These are phyloP conservation scores for Marasmius tenuissimus DNA, from an alignment of 1,284 basidiomycete genomes.

Conservation along the genomic window DNA sequence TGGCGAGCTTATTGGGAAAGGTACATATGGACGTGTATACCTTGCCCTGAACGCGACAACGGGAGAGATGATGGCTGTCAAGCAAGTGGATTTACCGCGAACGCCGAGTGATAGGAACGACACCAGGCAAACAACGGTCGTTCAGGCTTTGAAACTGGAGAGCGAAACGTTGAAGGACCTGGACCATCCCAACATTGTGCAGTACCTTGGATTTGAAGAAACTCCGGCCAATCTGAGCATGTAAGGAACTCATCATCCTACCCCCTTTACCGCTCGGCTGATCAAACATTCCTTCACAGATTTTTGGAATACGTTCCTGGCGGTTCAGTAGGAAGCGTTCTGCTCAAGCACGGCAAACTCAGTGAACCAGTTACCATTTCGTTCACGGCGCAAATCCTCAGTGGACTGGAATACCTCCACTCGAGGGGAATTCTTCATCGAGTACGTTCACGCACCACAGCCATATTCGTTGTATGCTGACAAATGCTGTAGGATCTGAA, in stretches of 20 bases:
- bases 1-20: conserved; percentile 95
- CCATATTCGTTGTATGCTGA: no score
- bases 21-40: conserved; percentile 96
- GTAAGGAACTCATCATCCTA: conserved; percentile 47
- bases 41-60: conserved; percentile 97
- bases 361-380: conserved; percentile 91
- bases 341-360: conserved; percentile 92
- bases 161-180: conserved; percentile 95
- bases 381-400: conserved; percentile 91
- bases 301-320: conserved; percentile 99
- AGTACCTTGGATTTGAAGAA: conserved; percentile 97
- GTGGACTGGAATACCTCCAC: conserved; percentile 93
- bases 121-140: conserved; percentile 79
- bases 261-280: conserved; percentile 9
- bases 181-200: conserved; percentile 96
- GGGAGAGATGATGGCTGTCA: conserved; percentile 99
- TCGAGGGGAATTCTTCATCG: conserved; percentile 90
- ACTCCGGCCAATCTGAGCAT: conserved; percentile 91
- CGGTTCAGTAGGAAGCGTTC: conserved; percentile 91
- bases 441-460: conserved; percentile 39
- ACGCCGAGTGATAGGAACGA: conserved; percentile 91
- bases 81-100: conserved; percentile 95
- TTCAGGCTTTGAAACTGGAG: conserved; percentile 92
- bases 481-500: conserved; percentile 77
- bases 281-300: conserved; percentile 37